Percentiles rank a stretch among this genome's conserved stretches.
These are phyloP conservation scores for Microsporum ferrugineum DNA, from an alignment of 2,329 filamentous ascomycete species.

Conservation along the genomic window DNA sequence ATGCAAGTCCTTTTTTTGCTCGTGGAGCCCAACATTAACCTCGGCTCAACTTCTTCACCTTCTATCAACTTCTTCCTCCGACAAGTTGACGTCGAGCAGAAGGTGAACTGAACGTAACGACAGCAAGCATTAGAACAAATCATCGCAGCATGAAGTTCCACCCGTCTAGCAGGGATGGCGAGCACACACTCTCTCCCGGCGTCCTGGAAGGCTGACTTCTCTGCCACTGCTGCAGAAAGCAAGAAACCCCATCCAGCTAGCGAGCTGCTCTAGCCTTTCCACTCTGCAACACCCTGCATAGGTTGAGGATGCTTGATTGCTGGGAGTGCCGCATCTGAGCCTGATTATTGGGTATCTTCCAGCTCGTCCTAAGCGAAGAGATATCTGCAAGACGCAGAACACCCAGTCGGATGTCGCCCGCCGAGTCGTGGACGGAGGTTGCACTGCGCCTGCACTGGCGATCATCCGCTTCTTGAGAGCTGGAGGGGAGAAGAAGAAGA, in stretches of 20 bases:
- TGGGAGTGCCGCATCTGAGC: background rate
- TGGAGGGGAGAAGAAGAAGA: background rate
- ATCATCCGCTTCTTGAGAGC: background rate
- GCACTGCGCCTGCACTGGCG: background rate
- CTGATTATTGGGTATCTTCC: background rate
- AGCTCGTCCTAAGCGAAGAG: background rate
- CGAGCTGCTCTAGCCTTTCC: background rate
- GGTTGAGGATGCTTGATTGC: background rate
- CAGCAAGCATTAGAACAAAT: background rate
- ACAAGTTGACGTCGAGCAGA: background rate
- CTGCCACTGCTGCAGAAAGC: background rate
- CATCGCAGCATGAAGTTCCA: background rate
- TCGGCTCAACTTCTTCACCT: background rate
- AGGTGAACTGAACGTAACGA: background rate
- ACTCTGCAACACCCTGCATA: background rate
- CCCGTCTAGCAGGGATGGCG: background rate
- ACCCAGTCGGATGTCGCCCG: background rate
- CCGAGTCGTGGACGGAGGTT: background rate
- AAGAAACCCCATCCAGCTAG: background rate
- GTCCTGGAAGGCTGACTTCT: background rate
- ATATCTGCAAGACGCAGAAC: background rate
- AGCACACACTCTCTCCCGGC: background rate
- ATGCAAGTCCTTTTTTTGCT: too few relatives aligned
- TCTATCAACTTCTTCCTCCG: background rate
- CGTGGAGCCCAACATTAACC: background rate